Evolutionary conservation across 495 filamentous ascomycete genomes (phyloP).

Genomic region (Parathielavia appendiculata): DNA sequence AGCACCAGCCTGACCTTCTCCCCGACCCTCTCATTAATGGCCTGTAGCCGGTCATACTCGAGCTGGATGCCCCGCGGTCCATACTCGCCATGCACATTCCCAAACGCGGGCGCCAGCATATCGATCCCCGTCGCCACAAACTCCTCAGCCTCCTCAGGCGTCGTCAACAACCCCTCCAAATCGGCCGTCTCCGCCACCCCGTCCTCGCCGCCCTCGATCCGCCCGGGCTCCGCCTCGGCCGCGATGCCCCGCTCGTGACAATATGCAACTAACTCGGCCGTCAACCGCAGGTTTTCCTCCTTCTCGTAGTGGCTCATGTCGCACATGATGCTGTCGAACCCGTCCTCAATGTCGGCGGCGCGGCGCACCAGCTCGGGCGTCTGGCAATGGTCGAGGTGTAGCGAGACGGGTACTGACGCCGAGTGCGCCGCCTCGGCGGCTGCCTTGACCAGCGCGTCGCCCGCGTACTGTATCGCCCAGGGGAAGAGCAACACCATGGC

Average conservation of each 20-base stretch:
- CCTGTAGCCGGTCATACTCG: conserved; percentile 63
- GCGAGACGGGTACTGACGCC: conserved; percentile 63
- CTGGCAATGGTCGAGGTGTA: conserved; percentile 76
- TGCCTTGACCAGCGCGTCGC: conserved; percentile 43
- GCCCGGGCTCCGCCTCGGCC: conserved; percentile 73
- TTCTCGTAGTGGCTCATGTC: conserved; percentile 82
- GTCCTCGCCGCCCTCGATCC: conserved; percentile 82
- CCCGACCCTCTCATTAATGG: conserved; percentile 58
- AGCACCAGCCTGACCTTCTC: conserved; percentile 62
- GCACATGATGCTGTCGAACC: conserved; percentile 78
- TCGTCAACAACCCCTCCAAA: conserved; percentile 70
- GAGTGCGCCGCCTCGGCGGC: conserved; percentile 48
- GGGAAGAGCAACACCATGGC: conserved; percentile 84
- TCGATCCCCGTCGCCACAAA: conserved; percentile 78
- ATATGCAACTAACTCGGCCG: conserved; percentile 62
- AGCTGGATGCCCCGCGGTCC: conserved; percentile 66
- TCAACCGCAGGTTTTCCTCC: conserved; percentile 69
- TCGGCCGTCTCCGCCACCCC: conserved; percentile 72
- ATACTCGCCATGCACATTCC: conserved; percentile 82
- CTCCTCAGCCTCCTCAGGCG: conserved; percentile 66
- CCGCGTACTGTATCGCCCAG: conserved; percentile 72
- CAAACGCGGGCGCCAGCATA: conserved; percentile 79
- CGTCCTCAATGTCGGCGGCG: conserved; percentile 57
- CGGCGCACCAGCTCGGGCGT: conserved; percentile 62
- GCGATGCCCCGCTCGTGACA: conserved; percentile 72